Evolutionary conservation across 2,329 filamentous ascomycete species (phyloP).

Genomic region (Talaromyces sp.): DNA sequence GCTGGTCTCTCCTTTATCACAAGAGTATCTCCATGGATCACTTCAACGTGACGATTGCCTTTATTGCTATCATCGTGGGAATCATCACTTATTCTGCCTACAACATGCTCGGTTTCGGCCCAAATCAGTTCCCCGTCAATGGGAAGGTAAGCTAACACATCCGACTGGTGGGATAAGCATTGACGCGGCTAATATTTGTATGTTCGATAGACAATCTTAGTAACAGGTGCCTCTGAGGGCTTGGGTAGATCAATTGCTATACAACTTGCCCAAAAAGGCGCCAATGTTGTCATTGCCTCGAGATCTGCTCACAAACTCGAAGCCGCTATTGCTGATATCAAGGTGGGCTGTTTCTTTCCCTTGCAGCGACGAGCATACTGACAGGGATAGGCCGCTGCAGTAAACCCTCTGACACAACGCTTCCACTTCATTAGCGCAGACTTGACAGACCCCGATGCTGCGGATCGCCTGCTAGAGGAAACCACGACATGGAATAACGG

Average conservation of each 20-base stretch:
- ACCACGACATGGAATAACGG: slow-evolving; percentile 75
- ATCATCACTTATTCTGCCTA: slow-evolving; percentile 33
- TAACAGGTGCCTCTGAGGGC: slow-evolving; percentile 90
- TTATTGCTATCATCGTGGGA: slow-evolving; percentile 33
- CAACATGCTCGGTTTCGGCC: slow-evolving; percentile 40
- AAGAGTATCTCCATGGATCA: slow-evolving; percentile 22
- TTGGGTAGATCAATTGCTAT: slow-evolving; percentile 76
- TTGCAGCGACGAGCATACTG: slow-evolving; percentile 13
- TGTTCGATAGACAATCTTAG: slow-evolving; percentile 66
- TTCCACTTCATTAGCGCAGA: slow-evolving; percentile 85
- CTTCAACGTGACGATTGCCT: slow-evolving; percentile 27
- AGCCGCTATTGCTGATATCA: slow-evolving; percentile 62
- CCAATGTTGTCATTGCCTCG: slow-evolving; percentile 80
- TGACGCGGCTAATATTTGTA: not conserved
- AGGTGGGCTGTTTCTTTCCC: slow-evolving; percentile 45
- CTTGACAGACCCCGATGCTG: slow-evolving; percentile 68
- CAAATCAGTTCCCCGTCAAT: slow-evolving; percentile 76
- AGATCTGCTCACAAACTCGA: slow-evolving; percentile 73
- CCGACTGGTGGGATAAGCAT: not conserved
- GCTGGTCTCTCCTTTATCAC: not conserved
- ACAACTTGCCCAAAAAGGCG: slow-evolving; percentile 76
- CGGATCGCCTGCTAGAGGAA: slow-evolving; percentile 65
- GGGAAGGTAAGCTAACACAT: slow-evolving; percentile 62
- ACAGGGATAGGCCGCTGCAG: slow-evolving; percentile 58
- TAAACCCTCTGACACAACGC: slow-evolving; percentile 63